These are phyloP conservation scores for Potentilla sterilis DNA, from an alignment of 306 rosid genomes.

Conservation along the genomic window DNA sequence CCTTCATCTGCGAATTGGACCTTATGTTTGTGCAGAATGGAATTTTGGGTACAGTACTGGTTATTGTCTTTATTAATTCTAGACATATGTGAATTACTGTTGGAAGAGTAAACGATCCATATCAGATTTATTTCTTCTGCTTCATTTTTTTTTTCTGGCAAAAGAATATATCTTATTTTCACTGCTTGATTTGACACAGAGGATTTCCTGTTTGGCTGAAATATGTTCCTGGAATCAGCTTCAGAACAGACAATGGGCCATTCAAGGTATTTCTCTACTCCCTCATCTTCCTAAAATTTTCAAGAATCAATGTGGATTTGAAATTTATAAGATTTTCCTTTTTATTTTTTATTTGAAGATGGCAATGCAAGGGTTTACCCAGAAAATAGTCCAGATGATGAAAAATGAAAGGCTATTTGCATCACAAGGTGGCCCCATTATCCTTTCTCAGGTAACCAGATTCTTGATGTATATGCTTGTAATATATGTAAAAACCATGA, in stretches of 20 bases:
- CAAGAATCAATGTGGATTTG: conserved; percentile 9
- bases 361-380: conserved; percentile 88
- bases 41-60: conserved; percentile 70
- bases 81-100: background rate
- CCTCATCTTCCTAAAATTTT: background rate
- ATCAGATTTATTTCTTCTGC: background rate
- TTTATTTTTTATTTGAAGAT: conserved; percentile 36
- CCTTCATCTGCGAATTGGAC: conserved; percentile 96
- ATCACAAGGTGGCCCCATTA: conserved; percentile 94
- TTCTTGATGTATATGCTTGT: conserved; percentile 6
- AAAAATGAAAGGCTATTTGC: conserved; percentile 76
- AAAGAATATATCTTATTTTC: background rate
- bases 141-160: background rate
- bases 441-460: conserved; percentile 77
- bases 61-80: background rate
- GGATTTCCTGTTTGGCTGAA: conserved; percentile 98
- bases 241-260: conserved; percentile 88
- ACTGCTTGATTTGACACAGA: conserved; percentile 40
- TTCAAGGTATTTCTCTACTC: conserved; percentile 60
- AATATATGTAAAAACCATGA: background rate
- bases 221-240: conserved; percentile 92
- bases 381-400: conserved; percentile 92
- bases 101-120: background rate
- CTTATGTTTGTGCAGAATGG: conserved; percentile 97
- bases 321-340: conserved; percentile 4